phyloP scores from a whole-genome alignment of 108 stramenopile species.

The Thalassiosira profunda region DNA sequence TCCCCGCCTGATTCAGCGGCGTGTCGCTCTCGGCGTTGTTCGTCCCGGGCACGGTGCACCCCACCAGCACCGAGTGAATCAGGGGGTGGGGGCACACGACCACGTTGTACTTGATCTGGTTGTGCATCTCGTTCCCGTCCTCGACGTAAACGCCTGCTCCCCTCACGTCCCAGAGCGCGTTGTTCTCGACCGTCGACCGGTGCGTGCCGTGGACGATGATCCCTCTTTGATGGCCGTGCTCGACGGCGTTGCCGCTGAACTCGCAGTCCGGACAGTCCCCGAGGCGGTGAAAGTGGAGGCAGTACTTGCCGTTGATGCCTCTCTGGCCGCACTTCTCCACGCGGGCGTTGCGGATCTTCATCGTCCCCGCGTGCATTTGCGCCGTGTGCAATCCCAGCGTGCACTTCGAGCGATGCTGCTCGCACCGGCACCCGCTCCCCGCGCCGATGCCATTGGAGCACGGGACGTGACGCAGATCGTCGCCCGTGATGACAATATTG shows the following conservation, averaged over 20 bases:
- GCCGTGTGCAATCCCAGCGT: conserved; percentile 61
- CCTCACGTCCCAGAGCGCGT: conserved; percentile 63
- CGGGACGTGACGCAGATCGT: conserved; percentile 51
- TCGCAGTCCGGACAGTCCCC: conserved; percentile 51
- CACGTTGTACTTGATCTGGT: conserved; percentile 60
- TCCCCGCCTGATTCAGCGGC: conserved; percentile 54
- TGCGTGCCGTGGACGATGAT: conserved; percentile 67
- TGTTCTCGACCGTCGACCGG: conserved; percentile 41
- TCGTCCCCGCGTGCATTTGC: conserved; percentile 24
- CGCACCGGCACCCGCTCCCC: conserved; percentile 50
- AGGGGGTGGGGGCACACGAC: conserved; percentile 62
- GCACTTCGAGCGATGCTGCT: conserved; percentile 44
- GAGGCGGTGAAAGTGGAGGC: conserved; percentile 59
- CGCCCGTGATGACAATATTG: conserved; percentile 65
- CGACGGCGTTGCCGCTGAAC: conserved; percentile 60
- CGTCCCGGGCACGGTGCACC: conserved; percentile 67
- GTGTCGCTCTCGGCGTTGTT: conserved; percentile 50
- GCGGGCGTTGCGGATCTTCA: conserved; percentile 44
- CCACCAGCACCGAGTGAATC: conserved; percentile 29
- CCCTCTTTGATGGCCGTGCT: conserved; percentile 62
- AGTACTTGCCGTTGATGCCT: conserved; percentile 59
- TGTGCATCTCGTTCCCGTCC: conserved; percentile 78
- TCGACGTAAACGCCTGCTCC: conserved; percentile 69
- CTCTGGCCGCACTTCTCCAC: conserved; percentile 71
- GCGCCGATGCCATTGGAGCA: conserved; percentile 51